Evolutionary conservation across 2,329 filamentous ascomycete species (phyloP).

Genomic region (Fusarium xyrophilum): DNA sequence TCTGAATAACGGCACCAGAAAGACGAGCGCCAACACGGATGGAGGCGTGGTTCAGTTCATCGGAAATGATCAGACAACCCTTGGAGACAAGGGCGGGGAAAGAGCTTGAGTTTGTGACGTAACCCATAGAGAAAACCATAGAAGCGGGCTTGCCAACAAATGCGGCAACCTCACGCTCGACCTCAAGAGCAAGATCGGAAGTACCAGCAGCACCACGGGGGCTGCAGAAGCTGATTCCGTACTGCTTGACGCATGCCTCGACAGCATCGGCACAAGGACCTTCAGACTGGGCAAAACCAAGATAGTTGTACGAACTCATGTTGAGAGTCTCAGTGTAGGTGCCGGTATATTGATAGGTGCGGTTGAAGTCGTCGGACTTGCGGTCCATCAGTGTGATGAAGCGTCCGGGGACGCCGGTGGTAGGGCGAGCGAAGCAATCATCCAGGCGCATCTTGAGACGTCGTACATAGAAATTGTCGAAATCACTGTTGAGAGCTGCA

Average conservation of each 20-base stretch:
- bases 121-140: slow-evolving; percentile 99
- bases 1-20: slow-evolving; percentile 91
- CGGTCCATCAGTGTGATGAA: slow-evolving; percentile 94
- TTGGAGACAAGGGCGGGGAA: slow-evolving; percentile 94
- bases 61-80: slow-evolving; percentile 92
- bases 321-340: slow-evolving; percentile 95
- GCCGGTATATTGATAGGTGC: slow-evolving; percentile 86
- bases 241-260: slow-evolving; percentile 83
- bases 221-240: slow-evolving; percentile 83
- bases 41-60: slow-evolving; percentile 97
- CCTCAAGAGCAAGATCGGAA: slow-evolving; percentile 84
- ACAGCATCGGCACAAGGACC: slow-evolving; percentile 94
- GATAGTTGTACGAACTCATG: slow-evolving; percentile 99
- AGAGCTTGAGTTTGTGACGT: slow-evolving; percentile 90
- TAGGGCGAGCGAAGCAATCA: slow-evolving; percentile 93
- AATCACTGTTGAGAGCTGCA: slow-evolving; percentile 94
- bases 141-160: slow-evolving; percentile 95
- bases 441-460: slow-evolving; percentile 93
- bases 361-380: slow-evolving; percentile 89
- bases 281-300: slow-evolving; percentile 96
- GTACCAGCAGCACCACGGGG: slow-evolving; percentile 85
- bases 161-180: slow-evolving; percentile 85
- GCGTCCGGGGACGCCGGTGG: slow-evolving; percentile 90
- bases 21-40: slow-evolving; percentile 94
- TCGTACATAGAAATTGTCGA: slow-evolving; percentile 97